Conservation (phyloP, 176 grass and related monocot species). For the Typha latifolia region DNA sequence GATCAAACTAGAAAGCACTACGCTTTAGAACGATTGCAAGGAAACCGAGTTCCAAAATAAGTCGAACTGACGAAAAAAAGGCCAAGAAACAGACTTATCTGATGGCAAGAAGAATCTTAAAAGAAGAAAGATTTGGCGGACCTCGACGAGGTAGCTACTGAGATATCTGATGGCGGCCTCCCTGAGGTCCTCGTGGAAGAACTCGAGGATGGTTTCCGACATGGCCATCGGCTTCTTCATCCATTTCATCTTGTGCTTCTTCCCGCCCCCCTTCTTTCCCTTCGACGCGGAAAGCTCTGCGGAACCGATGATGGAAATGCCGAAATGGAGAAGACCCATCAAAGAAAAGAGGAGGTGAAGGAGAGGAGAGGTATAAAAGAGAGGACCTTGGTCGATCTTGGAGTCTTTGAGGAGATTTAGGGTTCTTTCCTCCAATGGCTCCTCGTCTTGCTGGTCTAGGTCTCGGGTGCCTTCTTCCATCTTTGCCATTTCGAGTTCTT, state of each 20-base stretch:
- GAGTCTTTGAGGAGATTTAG: background rate
- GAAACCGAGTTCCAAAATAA: too few species aligned
- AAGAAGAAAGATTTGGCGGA: background rate
- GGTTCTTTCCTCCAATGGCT: conserved; percentile 4
- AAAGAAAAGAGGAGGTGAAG: background rate
- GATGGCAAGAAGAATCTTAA: background rate
- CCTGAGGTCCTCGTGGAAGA: conserved; percentile 8
- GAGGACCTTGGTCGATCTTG: conserved; percentile 11
- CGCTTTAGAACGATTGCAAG: too few species aligned
- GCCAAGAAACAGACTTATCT: too few species aligned
- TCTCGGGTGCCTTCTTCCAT: background rate
- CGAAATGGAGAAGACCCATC: background rate
- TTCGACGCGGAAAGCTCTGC: conserved; percentile 1
- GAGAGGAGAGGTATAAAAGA: background rate
- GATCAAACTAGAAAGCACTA: background rate
- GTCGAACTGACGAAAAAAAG: too few species aligned
- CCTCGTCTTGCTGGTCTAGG: background rate
- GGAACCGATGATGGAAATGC: background rate
- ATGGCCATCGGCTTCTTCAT: conserved; percentile 12
- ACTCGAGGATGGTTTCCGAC: conserved; percentile 17
- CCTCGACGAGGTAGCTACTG: conserved; percentile 20
- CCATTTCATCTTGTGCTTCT: conserved; percentile 10
- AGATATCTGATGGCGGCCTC: conserved; percentile 21
- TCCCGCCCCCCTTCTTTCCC: background rate
- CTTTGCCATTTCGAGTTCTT: background rate